Conservation (phyloP, 2,329 filamentous ascomycete species). For the Paracoccidioides brasiliensis region DNA sequence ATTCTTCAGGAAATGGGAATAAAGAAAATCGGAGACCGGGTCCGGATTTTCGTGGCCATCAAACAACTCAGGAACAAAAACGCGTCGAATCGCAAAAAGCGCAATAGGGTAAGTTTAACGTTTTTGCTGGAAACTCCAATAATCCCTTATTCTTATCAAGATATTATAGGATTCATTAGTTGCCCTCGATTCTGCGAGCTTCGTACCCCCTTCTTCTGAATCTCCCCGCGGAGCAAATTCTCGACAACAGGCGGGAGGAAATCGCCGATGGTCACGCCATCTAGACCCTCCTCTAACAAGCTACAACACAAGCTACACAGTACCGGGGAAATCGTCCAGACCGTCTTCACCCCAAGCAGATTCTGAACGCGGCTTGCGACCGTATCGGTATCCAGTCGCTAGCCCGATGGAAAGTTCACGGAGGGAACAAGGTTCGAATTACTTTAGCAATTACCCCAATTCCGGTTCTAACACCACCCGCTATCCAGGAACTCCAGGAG, state of each 20-base stretch:
- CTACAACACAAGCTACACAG: slow-evolving; percentile 30
- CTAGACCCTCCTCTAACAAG: slow-evolving; percentile 26
- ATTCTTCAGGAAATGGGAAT: slow-evolving; percentile 97
- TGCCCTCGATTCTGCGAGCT: slow-evolving; percentile 54
- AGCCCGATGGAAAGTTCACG: slow-evolving; percentile 43
- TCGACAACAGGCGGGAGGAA: slow-evolving; percentile 35
- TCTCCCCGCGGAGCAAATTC: slow-evolving; percentile 51
- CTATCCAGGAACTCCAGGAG: slow-evolving; percentile 49
- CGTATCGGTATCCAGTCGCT: slow-evolving; percentile 47
- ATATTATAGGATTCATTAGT: slow-evolving; percentile 67
- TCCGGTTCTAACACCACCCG: slow-evolving; percentile 43
- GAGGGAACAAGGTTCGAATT: slow-evolving; percentile 38
- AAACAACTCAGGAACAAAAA: slow-evolving; percentile 69
- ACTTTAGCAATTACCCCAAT: slow-evolving; percentile 37
- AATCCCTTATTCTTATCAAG: neutral
- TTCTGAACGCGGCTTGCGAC: slow-evolving; percentile 37
- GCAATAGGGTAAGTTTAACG: slow-evolving; percentile 57
- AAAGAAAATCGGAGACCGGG: slow-evolving; percentile 91
- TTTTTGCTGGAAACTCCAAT: neutral
- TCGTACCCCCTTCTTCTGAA: slow-evolving; percentile 49
- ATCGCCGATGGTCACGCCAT: slow-evolving; percentile 48
- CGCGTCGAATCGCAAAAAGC: slow-evolving; percentile 64
- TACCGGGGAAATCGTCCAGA: slow-evolving; percentile 42
- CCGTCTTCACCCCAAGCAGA: slow-evolving; percentile 57
- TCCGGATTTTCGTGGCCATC: slow-evolving; percentile 75